Base-by-base conservation (phyloP, 2,329 filamentous ascomycete genomes). In the Alternaria panax region DNA sequence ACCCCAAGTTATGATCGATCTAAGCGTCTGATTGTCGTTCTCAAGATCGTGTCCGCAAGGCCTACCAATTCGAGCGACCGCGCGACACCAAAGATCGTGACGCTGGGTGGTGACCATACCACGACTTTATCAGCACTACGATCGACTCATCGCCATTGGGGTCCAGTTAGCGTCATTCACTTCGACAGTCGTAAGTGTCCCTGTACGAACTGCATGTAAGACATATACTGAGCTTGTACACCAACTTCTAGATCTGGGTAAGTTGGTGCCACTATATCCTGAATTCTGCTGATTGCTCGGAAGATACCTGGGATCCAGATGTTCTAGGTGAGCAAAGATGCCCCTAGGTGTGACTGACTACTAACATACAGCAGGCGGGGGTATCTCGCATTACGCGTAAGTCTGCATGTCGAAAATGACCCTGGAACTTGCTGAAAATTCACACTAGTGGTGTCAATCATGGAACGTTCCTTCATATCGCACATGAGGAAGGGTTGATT, bases 401-500 rank as follows among this genome's bases (percentile, higher is more conserved):
- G 83, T 78, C 5, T 27, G 4, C 5, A 11, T 25, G 20, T 9
- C 24, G 2, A 3, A 43, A n/a, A 12, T 8, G 16, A 12, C n/a
- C 18, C 6, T 22, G 25, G 2, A 12, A 0, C 9, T 34, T 45
- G 40, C 63, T 70, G 27, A 70, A 9, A 22, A 0, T 24, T 16
- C 3, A 45, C 8, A 6, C n/a, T 38, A 75, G 72, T 40, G 84
- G 82, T 3, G 75, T 87, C 3, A 88, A 88, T 57, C 86, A 88
- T 67, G 86, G 86, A 36, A 88, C 86, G 0, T 88, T 87, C 68
- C 75, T 88, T 14, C 85, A 88, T 63, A 85, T 88, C 36, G 86
- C 86, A 0, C 85, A 88, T 64, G 86, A 88, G 72, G 86, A 88
- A 73, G 84, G 85, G 0, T 75, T 88, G 43, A 84, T 88, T 57